These are phyloP conservation scores for Rhipidocladum racemiflorum DNA, from an alignment of 176 grass and related monocot genomes.

Conservation along the genomic window DNA sequence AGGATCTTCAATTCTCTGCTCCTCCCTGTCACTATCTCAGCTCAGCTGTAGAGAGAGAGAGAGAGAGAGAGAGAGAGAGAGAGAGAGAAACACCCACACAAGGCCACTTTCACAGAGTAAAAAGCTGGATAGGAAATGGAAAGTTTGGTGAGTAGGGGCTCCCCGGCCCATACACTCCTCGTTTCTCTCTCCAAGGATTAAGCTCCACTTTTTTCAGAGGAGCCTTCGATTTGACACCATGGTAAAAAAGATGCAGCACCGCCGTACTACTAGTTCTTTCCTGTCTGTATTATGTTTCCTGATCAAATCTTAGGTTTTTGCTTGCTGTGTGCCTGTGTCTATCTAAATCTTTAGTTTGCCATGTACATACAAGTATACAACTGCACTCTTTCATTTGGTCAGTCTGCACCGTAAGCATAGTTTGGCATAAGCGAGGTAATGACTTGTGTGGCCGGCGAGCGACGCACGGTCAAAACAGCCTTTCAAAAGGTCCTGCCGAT, in stretches of 20 bases:
- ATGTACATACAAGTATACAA: not conserved
- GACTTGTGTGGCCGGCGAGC: not conserved
- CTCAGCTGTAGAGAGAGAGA: not conserved
- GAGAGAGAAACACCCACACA: constrained; percentile 37
- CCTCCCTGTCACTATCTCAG: constrained; percentile 34
- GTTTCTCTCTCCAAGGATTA: not conserved
- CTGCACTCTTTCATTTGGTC: constrained; percentile 8
- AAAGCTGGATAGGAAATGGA: constrained; percentile 33
- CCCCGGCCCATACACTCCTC: not conserved
- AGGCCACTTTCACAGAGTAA: constrained; percentile 31
- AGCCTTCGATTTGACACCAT: not conserved
- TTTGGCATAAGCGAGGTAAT: not conserved
- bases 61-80: not conserved
- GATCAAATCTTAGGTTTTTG: not conserved
- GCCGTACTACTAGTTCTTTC: not conserved
- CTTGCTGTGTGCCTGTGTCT: not conserved
- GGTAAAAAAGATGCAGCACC: not conserved
- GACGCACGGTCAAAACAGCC: constrained; percentile 31
- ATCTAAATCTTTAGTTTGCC: not conserved
- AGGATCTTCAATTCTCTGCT: constrained; percentile 64
- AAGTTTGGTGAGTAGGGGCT: constrained; percentile 43
- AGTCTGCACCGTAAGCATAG: not conserved
- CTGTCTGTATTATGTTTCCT: not conserved
- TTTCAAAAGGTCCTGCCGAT: constrained; percentile 31
- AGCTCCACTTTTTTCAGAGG: not conserved